Evolutionary conservation across 768 basidiomycete species (phyloP), one percentile per base, ranked within the genome.

Genomic region (Amanita exitialis): DNA sequence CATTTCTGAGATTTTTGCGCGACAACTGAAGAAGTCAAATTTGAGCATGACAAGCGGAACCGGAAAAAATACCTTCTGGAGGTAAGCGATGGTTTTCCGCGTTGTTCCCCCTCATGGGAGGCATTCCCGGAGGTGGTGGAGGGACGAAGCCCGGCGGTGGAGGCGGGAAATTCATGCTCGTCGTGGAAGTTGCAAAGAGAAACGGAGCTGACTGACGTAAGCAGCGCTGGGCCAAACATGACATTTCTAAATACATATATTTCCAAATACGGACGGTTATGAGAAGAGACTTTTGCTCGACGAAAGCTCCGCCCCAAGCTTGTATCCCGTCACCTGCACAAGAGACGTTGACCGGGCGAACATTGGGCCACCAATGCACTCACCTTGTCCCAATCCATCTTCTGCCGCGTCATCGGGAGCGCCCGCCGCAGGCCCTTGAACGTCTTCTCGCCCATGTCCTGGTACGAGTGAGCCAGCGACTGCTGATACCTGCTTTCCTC

Each of bases 351-450:
- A 15, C 27, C 0, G 16, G 18, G 18, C 4, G 8, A 16, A 18
- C n/a, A n/a, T 4, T 27, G 53, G 53, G 9, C 57, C 39, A 42
- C 13, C 6, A n/a, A 25, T 45, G 20, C 32, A 39, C 70, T 9
- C 51, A 88, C 90, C 75, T 84, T 90, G 55, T 95, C 92, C 95
- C 96, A 99, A 53, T 98, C 93, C 34, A 98, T 66, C 66, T 97
- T 97, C 62, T 90, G 88, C 58, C 90, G 77, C 10, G 93, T 97
- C 61, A 97, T 71, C 0, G 95, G 96, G 52, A 99, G 67, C 1
- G 93, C 92, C 34, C 96, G 77, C 57, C 96, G 75, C 46, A 99
- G 73, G 5, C 86, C 82, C 66, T 90, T 90, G 77, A 97, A 98
- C 0, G 88, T 86, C 68, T 90, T 92, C 60, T 97, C 94, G 36